Conservation (phyloP, 192 early-diverging fungal species). For the Ramicandelaber brevisporus region DNA sequence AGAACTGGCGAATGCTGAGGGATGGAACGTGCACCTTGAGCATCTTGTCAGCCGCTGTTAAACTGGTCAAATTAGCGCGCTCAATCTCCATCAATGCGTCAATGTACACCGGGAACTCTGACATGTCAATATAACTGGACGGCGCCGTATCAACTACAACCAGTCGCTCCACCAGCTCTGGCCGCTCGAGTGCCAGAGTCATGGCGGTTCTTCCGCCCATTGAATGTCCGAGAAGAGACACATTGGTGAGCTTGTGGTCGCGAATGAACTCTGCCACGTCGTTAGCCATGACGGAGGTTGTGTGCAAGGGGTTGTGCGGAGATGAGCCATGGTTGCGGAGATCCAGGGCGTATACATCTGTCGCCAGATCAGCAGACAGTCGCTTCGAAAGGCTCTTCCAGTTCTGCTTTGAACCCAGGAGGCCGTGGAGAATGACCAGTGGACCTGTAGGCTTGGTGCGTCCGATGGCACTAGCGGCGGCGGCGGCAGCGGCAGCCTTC, state of each 20-base stretch:
- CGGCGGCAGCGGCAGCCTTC: no score
- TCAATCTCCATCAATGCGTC: constrained; percentile 29
- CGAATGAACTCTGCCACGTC: constrained; percentile 50
- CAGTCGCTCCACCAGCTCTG: constrained; percentile 21
- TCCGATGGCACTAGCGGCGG: no score
- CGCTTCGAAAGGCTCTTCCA: constrained; percentile 65
- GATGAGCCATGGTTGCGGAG: constrained; percentile 89
- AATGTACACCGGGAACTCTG: constrained; percentile 29
- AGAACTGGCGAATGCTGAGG: constrained; percentile 40
- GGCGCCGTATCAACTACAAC: constrained; percentile 54
- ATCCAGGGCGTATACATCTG: constrained; percentile 50
- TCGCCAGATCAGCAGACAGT: constrained; percentile 28
- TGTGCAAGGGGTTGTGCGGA: constrained; percentile 32
- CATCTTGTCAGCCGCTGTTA: constrained; percentile 29
- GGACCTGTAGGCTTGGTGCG: constrained; percentile 13
- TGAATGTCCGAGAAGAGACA: constrained; percentile 64
- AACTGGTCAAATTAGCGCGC: constrained; percentile 12
- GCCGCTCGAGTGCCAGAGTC: constrained; percentile 26
- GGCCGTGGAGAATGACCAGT: constrained; percentile 61
- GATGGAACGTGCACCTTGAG: constrained; percentile 22
- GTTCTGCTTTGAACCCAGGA: constrained; percentile 88
- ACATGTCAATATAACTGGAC: constrained; percentile 13
- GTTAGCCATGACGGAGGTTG: constrained; percentile 47
- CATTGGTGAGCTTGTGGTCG: constrained; percentile 20
- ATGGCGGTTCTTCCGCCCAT: constrained; percentile 72